Percentiles rank a stretch among this genome's conserved stretches.
These are phyloP conservation scores for Boletus subcaerulescens DNA, from an alignment of 768 basidiomycete genomes.

Conservation along the genomic window DNA sequence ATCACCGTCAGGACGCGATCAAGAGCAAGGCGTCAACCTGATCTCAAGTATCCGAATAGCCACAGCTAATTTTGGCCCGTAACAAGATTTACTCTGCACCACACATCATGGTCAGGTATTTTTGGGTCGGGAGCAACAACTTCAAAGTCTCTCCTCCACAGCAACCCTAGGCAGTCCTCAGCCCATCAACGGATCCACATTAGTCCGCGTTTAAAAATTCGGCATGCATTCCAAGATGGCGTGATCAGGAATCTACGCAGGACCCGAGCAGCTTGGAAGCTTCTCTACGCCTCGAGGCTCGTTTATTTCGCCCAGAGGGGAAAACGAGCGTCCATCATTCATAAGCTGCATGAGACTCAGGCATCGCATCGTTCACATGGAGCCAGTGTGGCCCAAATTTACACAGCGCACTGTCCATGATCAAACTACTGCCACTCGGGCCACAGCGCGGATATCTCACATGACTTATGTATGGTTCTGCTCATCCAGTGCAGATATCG, in stretches of 20 bases:
- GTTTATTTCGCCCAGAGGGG: neutral
- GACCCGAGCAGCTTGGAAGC: neutral
- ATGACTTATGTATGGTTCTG: neutral
- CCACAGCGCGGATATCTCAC: neutral
- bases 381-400: neutral
- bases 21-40: neutral
- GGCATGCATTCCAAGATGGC: neutral
- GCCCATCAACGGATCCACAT: neutral
- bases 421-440: neutral
- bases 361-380: neutral
- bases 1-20: neutral
- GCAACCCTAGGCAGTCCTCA: no score
- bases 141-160: neutral
- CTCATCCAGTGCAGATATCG: slow-evolving; percentile 7
- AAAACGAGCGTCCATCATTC: neutral
- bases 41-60: neutral
- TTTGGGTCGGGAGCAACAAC: neutral
- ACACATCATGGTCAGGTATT: neutral
- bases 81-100: no score
- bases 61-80: neutral
- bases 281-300: neutral
- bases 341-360: neutral
- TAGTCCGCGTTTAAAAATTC: neutral
- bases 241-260: neutral
- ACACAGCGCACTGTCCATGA: neutral